Evolutionary conservation across 129 eudicot species (phyloP).

Genomic region (Erigeron canadensis): DNA sequence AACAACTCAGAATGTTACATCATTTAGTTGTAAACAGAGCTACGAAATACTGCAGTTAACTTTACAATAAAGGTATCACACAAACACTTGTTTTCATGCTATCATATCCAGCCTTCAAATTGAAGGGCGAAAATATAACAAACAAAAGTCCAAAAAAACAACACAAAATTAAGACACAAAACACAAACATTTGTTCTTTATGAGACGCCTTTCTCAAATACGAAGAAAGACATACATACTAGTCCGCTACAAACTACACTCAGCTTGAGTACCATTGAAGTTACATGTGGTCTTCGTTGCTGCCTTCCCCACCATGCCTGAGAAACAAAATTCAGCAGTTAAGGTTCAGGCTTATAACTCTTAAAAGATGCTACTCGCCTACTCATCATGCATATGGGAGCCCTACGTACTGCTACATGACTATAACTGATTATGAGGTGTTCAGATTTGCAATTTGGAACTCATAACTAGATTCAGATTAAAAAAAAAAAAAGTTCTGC

Average conservation of each 20-base stretch:
- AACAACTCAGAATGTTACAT: background rate
- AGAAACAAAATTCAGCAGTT: slow-evolving; percentile 7
- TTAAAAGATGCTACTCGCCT: background rate
- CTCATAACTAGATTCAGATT: background rate
- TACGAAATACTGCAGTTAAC: slow-evolving; percentile 10
- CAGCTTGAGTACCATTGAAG: slow-evolving; percentile 13
- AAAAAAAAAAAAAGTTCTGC: too few species aligned
- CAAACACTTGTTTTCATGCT: slow-evolving; percentile 32
- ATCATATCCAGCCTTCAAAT: slow-evolving; percentile 27
- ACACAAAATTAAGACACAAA: slow-evolving; percentile 6
- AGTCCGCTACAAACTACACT: slow-evolving; percentile 27
- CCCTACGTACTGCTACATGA: background rate
- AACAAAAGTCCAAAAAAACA: slow-evolving; percentile 15
- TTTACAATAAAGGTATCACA: slow-evolving; percentile 29
- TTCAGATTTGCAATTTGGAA: background rate
- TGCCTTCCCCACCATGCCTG: slow-evolving; percentile 37
- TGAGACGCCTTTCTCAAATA: slow-evolving; percentile 27
- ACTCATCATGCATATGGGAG: slow-evolving; percentile 7
- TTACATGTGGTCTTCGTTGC: slow-evolving; percentile 33
- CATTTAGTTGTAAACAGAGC: slow-evolving; percentile 15
- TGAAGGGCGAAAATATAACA: slow-evolving; percentile 11
- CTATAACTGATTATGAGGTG: background rate
- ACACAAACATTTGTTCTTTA: slow-evolving; percentile 21
- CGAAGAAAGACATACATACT: slow-evolving; percentile 13
- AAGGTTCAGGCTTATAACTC: background rate